Base-by-base conservation (phyloP, 805 yeast genomes). In the Wickerhamomyces chambardii region DNA sequence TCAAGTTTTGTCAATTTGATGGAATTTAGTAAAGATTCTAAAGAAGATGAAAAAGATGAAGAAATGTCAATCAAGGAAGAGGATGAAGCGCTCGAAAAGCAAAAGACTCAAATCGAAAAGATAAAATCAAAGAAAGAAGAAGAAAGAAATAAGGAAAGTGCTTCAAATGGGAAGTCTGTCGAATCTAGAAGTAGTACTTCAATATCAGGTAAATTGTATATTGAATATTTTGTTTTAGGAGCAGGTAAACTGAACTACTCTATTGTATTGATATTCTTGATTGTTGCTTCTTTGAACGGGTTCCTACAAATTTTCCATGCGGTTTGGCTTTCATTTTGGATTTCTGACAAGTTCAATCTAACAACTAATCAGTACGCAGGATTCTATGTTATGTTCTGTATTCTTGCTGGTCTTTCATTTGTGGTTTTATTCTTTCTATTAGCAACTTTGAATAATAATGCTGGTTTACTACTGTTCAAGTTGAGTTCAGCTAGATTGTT, bases 261-360 rank as follows among this genome's bases (percentile, higher is more conserved):
- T 26, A 46, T 46, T 40, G 51, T 51, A 28, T 66, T 57, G 33
- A 37, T 50, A 11, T 57, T 56, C 33, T 41, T 55, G 1, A 39
- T 37, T 3, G 15, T 38, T 3, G 32, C 48, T 9, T 36, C 42
- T 4, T 5, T 67, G 15, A 57, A 66, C 29, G 72, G 72, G 2
- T 77, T 76, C 53, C 63, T 68, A 40, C 69, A 62, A 45, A 52
- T 76, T 26, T 74, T 78, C 50, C 68, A 78, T 30, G 77, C 78
- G 44, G 74, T 78, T 6, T 82, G 90, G 90, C 63, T 85, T 40
- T 73, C 87, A 5, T 84, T 78, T 56, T 84, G 95, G 95, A 61
- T 78, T 2, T 65, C 64, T 11, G 48, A 67, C 36, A 71, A 67
- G 50, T 83, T 79, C 47, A 42, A 54, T 18, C 36, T 46, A 10